A percentile compares a stretch with the other conserved stretches of the same genome.
phyloP scores from a whole-genome alignment of 495 filamentous ascomycete species.

The Extremus antarcticus region DNA sequence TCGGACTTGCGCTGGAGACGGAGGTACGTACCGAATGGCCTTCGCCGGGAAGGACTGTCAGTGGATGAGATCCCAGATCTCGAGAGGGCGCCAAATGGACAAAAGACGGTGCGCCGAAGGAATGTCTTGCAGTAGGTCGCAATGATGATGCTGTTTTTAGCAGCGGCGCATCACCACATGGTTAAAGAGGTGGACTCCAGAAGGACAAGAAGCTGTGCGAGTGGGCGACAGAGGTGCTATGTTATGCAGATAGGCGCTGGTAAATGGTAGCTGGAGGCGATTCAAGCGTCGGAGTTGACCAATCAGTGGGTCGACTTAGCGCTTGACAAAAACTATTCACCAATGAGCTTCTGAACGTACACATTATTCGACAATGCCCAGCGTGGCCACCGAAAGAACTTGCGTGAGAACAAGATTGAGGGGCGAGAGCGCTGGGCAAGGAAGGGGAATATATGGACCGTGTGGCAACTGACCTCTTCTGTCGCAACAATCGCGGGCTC shows the following conservation, averaged over 20 bases:
- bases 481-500: too few species aligned
- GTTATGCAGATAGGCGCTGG: slow-evolving; percentile 14
- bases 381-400: too few species aligned
- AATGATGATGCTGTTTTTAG: slow-evolving; percentile 5
- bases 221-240: slow-evolving; percentile 7
- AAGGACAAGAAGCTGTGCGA: background rate
- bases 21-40: slow-evolving; percentile 16
- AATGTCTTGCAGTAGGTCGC: background rate
- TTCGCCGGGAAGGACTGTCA: slow-evolving; percentile 11
- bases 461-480: too few species aligned
- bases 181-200: background rate
- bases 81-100: slow-evolving; percentile 12
- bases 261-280: background rate
- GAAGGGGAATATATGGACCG: too few species aligned
- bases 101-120: slow-evolving; percentile 1
- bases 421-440: too few species aligned
- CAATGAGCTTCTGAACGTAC: background rate
- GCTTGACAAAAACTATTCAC: background rate
- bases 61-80: slow-evolving; percentile 19
- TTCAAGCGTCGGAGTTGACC: background rate
- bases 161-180: slow-evolving; percentile 9
- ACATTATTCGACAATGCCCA: background rate
- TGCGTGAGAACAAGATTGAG: too few species aligned
- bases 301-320: background rate
- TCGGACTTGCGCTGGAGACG: background rate